A percentile compares a stretch with the other conserved stretches of the same genome.
Evolutionary conservation across 805 yeast genomes (phyloP).

Genomic region (Yarrowia sp.): DNA sequence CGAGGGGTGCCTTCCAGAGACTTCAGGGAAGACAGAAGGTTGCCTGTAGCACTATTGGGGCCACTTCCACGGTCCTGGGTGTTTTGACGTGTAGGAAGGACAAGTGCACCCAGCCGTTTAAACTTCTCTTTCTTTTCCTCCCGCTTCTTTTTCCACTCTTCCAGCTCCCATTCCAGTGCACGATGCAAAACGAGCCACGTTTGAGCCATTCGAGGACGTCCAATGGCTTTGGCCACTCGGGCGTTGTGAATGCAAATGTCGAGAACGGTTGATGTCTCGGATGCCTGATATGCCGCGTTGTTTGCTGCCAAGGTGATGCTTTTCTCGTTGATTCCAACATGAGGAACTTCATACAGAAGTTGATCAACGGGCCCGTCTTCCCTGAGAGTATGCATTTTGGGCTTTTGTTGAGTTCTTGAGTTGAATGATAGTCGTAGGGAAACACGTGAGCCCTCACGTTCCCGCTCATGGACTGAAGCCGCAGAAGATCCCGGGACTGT

Average conservation of each 20-base stretch:
- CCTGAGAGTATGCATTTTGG: neutral
- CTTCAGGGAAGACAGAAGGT: neutral
- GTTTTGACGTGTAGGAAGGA: neutral
- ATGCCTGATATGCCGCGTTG: neutral
- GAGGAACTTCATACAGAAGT: conserved; percentile 12
- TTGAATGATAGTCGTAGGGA: neutral
- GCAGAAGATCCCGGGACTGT: neutral
- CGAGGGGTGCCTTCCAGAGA: neutral
- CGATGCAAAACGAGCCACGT: conserved; percentile 58
- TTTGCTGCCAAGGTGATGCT: neutral
- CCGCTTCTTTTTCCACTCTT: conserved; percentile 1
- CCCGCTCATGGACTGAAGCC: conserved; percentile 25
- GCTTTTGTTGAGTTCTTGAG: neutral
- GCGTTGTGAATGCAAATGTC: conserved; percentile 22
- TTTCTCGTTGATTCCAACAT: conserved; percentile 10
- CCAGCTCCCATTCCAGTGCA: conserved; percentile 42
- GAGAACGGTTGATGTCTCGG: neutral
- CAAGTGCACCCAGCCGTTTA: neutral
- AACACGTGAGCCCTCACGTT: neutral
- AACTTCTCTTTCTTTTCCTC: neutral
- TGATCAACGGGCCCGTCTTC: conserved; percentile 7
- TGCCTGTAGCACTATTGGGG: neutral
- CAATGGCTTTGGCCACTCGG: conserved; percentile 39
- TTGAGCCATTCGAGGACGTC: conserved; percentile 54
- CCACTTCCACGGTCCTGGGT: neutral